A percentile compares a stretch with the other conserved stretches of the same genome.
phyloP scores from a whole-genome alignment of 2,329 filamentous ascomycete species.

The Fusarium hainanense region DNA sequence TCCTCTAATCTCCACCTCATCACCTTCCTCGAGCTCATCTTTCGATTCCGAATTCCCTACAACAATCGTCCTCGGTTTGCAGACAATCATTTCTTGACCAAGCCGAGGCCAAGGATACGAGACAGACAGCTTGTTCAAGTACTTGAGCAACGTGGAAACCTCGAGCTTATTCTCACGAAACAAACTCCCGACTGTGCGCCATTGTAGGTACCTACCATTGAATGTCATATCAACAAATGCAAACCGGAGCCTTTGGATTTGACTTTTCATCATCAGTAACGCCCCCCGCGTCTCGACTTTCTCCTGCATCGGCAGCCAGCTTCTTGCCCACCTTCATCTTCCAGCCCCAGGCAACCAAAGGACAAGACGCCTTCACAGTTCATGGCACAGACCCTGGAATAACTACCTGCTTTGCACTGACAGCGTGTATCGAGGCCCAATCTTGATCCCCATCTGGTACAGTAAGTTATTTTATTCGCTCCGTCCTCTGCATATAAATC shows the following conservation, averaged over 20 bases:
- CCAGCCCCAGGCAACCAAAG: conserved; percentile 33
- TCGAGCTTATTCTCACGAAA: conserved; percentile 24
- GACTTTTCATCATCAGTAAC: conserved; percentile 23
- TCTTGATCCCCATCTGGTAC: conserved; percentile 9
- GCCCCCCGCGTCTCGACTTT: conserved; percentile 7
- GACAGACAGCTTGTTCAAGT: conserved; percentile 15
- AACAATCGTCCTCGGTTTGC: background rate
- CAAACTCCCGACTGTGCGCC: conserved; percentile 25
- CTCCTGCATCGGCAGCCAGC: conserved; percentile 16
- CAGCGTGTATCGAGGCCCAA: conserved; percentile 26
- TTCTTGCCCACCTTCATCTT: conserved; percentile 10
- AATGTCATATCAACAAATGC: conserved; percentile 5
- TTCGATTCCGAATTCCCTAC: background rate
- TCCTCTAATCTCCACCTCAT: background rate
- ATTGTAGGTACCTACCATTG: conserved; percentile 6
- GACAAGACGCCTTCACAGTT: conserved; percentile 29
- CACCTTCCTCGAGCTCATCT: background rate
- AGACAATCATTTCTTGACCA: background rate
- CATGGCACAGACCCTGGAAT: conserved; percentile 31
- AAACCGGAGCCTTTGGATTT: conserved; percentile 23
- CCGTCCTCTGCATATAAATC: conserved; percentile 18
- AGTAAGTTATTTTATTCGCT: conserved; percentile 34
- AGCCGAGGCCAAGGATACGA: background rate
- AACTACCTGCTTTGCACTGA: conserved; percentile 17
- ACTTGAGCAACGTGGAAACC: conserved; percentile 9